Evolutionary conservation across 306 rosid species (phyloP), one percentile per base, ranked within the genome.

Genomic region (Prinsepia uniflora): DNA sequence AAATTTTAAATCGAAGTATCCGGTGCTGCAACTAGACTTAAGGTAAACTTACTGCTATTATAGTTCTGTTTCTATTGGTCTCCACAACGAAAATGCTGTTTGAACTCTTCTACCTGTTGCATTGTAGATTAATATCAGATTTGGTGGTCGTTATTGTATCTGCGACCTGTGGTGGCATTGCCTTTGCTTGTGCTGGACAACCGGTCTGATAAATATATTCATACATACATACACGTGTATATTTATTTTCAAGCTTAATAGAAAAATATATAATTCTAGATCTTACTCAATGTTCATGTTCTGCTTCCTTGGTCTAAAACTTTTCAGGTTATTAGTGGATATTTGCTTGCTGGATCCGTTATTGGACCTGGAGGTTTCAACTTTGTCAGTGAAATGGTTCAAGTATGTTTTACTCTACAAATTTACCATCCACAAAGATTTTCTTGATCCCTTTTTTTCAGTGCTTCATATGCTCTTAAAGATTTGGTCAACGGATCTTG

Each of bases 121-220:
- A 41, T 57, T 70, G 75, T 63, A 84, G 88, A 80, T 75, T 84
- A 76, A 84, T 84, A 71, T 84, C 88, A 52, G 88, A 84, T 72
- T 67, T 84, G 66, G 88, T 84, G 10, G 80, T 84, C 24, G 88
- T 84, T 58, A 84, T 84, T 71, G 88, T 84, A 54, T 84, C 77
- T 75, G 88, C 88, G 68, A 84, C 88, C 44, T 84, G 88, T 75
- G 88, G 88, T 57, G 88, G 88, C 47, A 84, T 84, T 63, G 88
- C 88, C 80, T 84, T 84, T 57, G 88, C 88, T 59, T 84, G 88
- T 75, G 85, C 88, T 67, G 88, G 88, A 78, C 88, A 84, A 68
- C 88, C 88, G 68, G 88, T 84, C 71, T 53, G 87, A 57, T 63
- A 61, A 45, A 61, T 40, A 39, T 22, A 61, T 39, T 7, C 65